Evolutionary conservation across 345 rosid species (phyloP).

Genomic region (Euphorbia lathyris): DNA sequence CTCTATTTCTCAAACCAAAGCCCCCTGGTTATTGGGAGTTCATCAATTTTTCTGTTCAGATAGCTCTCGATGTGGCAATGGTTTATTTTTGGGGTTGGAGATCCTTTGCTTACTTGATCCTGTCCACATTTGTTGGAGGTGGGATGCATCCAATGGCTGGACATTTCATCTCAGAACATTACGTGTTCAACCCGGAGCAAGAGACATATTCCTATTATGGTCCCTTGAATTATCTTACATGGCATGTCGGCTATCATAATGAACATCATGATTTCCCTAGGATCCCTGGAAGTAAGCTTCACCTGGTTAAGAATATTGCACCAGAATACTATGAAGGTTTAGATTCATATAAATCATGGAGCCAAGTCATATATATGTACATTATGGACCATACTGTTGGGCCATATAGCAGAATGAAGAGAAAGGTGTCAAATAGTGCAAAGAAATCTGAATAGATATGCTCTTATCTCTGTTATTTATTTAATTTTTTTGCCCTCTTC

Average conservation of each 20-base stretch:
- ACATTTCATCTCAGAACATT: slow-evolving; percentile 88
- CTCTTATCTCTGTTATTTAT: neutral
- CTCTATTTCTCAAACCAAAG: slow-evolving; percentile 77
- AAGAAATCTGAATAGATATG: slow-evolving; percentile 58
- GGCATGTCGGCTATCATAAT: slow-evolving; percentile 87
- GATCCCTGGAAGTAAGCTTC: slow-evolving; percentile 74
- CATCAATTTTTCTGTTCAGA: slow-evolving; percentile 52
- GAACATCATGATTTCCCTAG: slow-evolving; percentile 95
- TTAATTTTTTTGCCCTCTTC: neutral
- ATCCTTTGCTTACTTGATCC: slow-evolving; percentile 64
- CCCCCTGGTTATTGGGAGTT: slow-evolving; percentile 86
- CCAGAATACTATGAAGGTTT: slow-evolving; percentile 65
- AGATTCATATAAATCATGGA: slow-evolving; percentile 69
- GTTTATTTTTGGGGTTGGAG: slow-evolving; percentile 68
- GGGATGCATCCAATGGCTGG: slow-evolving; percentile 94
- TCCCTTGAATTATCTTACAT: slow-evolving; percentile 69
- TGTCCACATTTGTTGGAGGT: slow-evolving; percentile 89
- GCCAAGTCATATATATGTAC: slow-evolving; percentile 86
- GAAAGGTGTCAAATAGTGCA: slow-evolving; percentile 38
- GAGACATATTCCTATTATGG: slow-evolving; percentile 91
- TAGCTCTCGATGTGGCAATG: slow-evolving; percentile 47
- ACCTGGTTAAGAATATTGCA: slow-evolving; percentile 83
- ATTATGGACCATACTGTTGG: slow-evolving; percentile 63
- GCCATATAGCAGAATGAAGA: slow-evolving; percentile 86
- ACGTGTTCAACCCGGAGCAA: slow-evolving; percentile 71